Evolutionary conservation across 2,329 filamentous ascomycete genomes (phyloP).

Genomic region (Aaosphaeria arxii): DNA sequence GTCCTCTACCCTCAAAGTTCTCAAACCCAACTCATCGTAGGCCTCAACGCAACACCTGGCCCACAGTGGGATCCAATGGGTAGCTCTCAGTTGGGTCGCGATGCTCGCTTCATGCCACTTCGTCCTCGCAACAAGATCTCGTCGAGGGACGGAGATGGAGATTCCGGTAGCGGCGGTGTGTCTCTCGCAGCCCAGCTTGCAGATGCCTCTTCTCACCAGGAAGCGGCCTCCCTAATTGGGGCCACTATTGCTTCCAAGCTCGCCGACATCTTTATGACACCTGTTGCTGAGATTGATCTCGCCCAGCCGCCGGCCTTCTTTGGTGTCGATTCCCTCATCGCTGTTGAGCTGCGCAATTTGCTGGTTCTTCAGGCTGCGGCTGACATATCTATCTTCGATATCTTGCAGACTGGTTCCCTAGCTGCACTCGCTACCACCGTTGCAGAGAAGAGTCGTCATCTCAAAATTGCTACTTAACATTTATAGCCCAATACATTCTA

Average conservation of each 20-base stretch:
- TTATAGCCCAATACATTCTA: too few relatives aligned
- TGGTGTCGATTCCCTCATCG: conserved; percentile 23
- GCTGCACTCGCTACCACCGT: neutral
- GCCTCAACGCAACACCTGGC: neutral
- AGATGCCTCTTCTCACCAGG: neutral
- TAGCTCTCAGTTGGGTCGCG: neutral
- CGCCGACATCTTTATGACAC: neutral
- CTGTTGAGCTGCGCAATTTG: conserved; percentile 20
- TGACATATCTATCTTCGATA: conserved; percentile 3
- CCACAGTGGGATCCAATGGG: neutral
- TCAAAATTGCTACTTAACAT: neutral
- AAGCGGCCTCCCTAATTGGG: neutral
- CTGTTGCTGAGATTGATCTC: neutral
- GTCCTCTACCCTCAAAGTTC: neutral
- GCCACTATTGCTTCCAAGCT: neutral
- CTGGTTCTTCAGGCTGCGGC: neutral
- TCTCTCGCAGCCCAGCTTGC: neutral
- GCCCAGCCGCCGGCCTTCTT: conserved; percentile 1
- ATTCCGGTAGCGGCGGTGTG: neutral
- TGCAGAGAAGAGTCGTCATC: conserved; percentile 1
- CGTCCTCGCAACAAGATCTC: neutral
- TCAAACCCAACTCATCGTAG: neutral
- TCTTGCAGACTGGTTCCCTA: conserved; percentile 3
- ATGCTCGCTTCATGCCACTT: neutral
- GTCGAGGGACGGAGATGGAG: neutral